These are phyloP conservation scores for Blastocystis sp. DNA, from an alignment of 352 stramenopile species.

Conservation along the genomic window DNA sequence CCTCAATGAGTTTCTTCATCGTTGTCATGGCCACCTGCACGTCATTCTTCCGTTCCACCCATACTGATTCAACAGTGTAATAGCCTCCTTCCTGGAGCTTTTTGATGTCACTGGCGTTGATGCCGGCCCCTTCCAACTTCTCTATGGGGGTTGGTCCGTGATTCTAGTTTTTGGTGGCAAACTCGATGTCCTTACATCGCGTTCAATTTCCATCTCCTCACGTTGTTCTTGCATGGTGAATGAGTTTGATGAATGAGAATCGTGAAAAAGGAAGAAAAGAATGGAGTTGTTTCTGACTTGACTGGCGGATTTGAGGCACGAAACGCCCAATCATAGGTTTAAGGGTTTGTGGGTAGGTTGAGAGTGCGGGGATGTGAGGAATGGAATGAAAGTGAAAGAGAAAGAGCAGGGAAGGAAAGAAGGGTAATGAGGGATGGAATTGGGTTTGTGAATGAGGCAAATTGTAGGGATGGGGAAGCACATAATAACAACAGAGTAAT, in stretches of 20 bases:
- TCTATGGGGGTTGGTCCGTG: slow-evolving; percentile 47
- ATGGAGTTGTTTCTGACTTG: not conserved
- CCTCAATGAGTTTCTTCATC: slow-evolving; percentile 84
- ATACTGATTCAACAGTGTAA: slow-evolving; percentile 88
- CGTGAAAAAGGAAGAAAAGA: not conserved
- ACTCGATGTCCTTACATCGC: not conserved
- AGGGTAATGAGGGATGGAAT: too few species aligned
- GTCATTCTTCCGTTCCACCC: slow-evolving; percentile 72
- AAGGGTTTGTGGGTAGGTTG: not conserved
- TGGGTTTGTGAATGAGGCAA: too few species aligned
- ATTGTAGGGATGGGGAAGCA: too few species aligned
- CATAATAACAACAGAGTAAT: too few species aligned
- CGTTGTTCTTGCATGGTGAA: slow-evolving; percentile 4
- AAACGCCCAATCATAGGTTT: not conserved
- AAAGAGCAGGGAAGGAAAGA: not conserved
- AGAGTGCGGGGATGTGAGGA: not conserved
- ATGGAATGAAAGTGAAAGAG: not conserved
- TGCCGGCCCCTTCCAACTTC: slow-evolving; percentile 83
- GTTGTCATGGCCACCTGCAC: slow-evolving; percentile 75
- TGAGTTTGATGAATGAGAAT: not conserved
- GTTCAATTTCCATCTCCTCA: not conserved
- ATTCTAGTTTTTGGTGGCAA: slow-evolving; percentile 24
- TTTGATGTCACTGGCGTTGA: slow-evolving; percentile 90
- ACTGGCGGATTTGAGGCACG: not conserved
- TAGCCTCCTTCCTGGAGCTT: slow-evolving; percentile 91